Conservation (phyloP, 1,139 yeast species). For the Oligophagozyma castellii region DNA sequence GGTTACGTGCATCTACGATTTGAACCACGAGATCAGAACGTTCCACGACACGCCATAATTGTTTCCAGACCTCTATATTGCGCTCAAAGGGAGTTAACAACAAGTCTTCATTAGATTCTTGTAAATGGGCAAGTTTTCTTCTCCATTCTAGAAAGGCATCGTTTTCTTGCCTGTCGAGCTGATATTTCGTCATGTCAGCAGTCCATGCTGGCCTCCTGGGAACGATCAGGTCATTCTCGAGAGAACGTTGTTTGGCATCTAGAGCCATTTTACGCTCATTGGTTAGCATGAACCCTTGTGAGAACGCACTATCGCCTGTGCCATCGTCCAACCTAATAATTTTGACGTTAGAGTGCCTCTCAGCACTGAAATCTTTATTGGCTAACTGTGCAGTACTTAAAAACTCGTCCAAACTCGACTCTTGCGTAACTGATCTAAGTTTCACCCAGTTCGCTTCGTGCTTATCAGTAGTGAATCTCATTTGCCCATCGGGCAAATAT, state of each 20-base stretch:
- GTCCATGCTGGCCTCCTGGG: conserved; percentile 92
- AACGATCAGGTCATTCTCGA: conserved; percentile 73
- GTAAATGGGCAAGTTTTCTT: conserved; percentile 70
- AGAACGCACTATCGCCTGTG: conserved; percentile 24
- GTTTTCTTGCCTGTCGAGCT: conserved; percentile 79
- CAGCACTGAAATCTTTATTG: conserved; percentile 93
- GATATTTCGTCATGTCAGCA: conserved; percentile 52
- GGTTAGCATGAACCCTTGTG: conserved; percentile 43
- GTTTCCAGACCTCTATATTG: conserved; percentile 96
- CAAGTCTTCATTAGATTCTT: conserved; percentile 62
- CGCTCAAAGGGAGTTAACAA: conserved; percentile 93
- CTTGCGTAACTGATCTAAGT: conserved; percentile 86
- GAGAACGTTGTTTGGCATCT: conserved; percentile 53
- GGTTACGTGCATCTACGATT: conserved; percentile 95
- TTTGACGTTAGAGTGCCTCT: conserved; percentile 67
- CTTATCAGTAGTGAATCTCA: conserved; percentile 71
- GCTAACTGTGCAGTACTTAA: conserved; percentile 90
- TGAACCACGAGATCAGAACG: conserved; percentile 90
- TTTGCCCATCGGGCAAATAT: conserved; percentile 70
- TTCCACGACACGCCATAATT: conserved; percentile 96
- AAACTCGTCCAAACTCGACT: conserved; percentile 86
- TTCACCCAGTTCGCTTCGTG: conserved; percentile 84
- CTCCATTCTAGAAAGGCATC: conserved; percentile 92
- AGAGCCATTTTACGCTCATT: conserved; percentile 54
- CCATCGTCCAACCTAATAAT: conserved; percentile 67